A percentile compares a stretch with the other conserved stretches of the same genome.
These are phyloP conservation scores for Aspergillus udagawae DNA, from an alignment of 2,329 filamentous ascomycete genomes.

Conservation along the genomic window DNA sequence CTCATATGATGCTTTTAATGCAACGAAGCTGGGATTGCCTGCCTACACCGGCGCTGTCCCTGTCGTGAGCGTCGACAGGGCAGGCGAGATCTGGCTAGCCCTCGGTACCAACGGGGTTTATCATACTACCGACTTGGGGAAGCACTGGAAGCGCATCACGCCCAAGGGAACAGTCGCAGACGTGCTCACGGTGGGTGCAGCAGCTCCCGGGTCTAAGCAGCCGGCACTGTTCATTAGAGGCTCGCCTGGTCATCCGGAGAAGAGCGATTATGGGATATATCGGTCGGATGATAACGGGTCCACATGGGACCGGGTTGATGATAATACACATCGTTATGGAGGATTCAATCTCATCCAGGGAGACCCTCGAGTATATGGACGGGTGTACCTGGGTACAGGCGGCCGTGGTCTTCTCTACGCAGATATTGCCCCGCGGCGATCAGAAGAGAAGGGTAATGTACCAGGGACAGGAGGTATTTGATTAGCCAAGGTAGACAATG, in stretches of 20 bases:
- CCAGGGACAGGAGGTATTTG: background rate
- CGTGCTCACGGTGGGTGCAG: background rate
- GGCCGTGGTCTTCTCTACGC: constrained; percentile 10
- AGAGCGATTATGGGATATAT: constrained; percentile 6
- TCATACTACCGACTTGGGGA: constrained; percentile 9
- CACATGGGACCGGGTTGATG: constrained; percentile 11
- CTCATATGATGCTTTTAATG: constrained; percentile 5
- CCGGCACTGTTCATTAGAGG: constrained; percentile 1
- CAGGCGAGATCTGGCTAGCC: constrained; percentile 12
- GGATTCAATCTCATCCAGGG: constrained; percentile 11
- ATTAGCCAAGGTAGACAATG: background rate
- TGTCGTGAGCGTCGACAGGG: constrained; percentile 9
- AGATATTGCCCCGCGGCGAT: constrained; percentile 1
- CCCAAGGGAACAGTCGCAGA: background rate
- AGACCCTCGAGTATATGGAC: constrained; percentile 13
- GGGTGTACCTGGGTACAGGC: constrained; percentile 13
- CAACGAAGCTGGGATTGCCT: constrained; percentile 7
- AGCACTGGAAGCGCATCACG: background rate
- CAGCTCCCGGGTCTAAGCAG: background rate
- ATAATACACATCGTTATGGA: constrained; percentile 11
- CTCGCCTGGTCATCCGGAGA: background rate
- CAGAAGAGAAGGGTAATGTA: no score
- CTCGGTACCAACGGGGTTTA: constrained; percentile 9
- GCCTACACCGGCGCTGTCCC: constrained; percentile 5
- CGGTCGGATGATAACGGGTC: constrained; percentile 11